Evolutionary conservation across 1,139 yeast genomes (phyloP), one percentile per base, ranked within the genome.

Genomic region (Blastobotrys ciferrii): DNA sequence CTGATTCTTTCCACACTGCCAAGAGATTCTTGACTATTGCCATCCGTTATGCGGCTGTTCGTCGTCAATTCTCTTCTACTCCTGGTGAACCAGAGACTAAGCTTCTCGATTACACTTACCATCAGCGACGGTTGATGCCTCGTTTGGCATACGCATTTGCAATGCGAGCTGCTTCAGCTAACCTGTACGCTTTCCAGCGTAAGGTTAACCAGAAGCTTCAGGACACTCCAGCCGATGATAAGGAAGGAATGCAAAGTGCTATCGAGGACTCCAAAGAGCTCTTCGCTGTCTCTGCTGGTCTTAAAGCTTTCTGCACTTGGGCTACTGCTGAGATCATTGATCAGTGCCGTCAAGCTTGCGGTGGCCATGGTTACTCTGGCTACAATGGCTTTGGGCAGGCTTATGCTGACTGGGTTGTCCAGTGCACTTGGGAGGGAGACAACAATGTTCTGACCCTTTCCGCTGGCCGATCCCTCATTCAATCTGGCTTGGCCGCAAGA

Each of bases 391-490:
- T 89, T 64, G 96, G 95, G 48, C 87, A 85, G 65, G 92, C 91
- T 30, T 87, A 80, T 69, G 78, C 80, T 54, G 97, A 89, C 67
- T 91, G 96, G 89, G 95, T 87, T 31, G 97, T 89, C 43, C 96
- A 89, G 72, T 87, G 95, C 70, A 89, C 96, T 20, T 89, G 97
- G 97, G 97, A 89, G 73, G 97, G 97, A 69, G 97, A 89, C 68
- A 89, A 89, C 73, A 88, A 84, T 63, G 84, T 89, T 45, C 75
- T 89, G 59, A 87, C 89, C 7, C 80, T 87, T 68, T 83, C 89
- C 53, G 81, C 89, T 54, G 97, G 96, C 57, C 64, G 74, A 15
- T 60, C 72, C 1, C 60, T 71, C 36, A 67, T 71, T 47, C 72
- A 67, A 54, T 56, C 61, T 38, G 67, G 68, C 31, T 52, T 65